Evolutionary conservation across 2,329 filamentous ascomycete genomes (phyloP).

Genomic region (Alternaria sp.): DNA sequence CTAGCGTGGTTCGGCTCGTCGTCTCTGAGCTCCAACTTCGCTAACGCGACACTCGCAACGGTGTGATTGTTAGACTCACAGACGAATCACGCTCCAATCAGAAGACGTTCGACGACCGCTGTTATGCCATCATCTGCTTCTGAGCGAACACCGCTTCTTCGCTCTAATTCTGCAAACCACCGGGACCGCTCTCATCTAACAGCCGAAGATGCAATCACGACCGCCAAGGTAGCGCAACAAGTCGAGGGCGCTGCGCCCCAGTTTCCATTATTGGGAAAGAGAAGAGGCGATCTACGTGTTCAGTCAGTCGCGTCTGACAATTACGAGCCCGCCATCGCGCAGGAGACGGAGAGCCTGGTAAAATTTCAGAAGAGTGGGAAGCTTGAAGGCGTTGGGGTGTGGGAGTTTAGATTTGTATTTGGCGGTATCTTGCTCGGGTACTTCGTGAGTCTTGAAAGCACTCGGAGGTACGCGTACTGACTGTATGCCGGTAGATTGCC

Average conservation of each 20-base stretch:
- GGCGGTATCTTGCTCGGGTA: conserved; percentile 50
- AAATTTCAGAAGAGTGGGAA: conserved; percentile 45
- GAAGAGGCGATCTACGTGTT: conserved; percentile 34
- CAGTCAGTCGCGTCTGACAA: conserved; percentile 38
- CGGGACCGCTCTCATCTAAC: conserved; percentile 30
- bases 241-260: conserved; percentile 35
- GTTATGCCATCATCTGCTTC: conserved; percentile 30
- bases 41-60: background rate
- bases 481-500: conserved; percentile 53
- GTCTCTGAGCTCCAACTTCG: background rate
- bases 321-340: conserved; percentile 27
- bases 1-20: conserved; percentile 22
- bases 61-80: background rate
- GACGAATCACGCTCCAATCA: background rate
- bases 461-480: conserved; percentile 31
- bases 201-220: conserved; percentile 31
- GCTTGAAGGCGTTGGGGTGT: conserved; percentile 45
- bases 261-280: conserved; percentile 37
- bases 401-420: conserved; percentile 50
- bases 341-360: conserved; percentile 33
- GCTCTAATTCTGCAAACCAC: conserved; percentile 22
- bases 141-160: conserved; percentile 49
- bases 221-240: conserved; percentile 35
- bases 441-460: conserved; percentile 43
- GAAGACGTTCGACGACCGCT: background rate